Percentiles rank a stretch among this genome's conserved stretches.
Evolutionary conservation across 352 stramenopile species (phyloP).

Genomic region (Plasmopara viticola): DNA sequence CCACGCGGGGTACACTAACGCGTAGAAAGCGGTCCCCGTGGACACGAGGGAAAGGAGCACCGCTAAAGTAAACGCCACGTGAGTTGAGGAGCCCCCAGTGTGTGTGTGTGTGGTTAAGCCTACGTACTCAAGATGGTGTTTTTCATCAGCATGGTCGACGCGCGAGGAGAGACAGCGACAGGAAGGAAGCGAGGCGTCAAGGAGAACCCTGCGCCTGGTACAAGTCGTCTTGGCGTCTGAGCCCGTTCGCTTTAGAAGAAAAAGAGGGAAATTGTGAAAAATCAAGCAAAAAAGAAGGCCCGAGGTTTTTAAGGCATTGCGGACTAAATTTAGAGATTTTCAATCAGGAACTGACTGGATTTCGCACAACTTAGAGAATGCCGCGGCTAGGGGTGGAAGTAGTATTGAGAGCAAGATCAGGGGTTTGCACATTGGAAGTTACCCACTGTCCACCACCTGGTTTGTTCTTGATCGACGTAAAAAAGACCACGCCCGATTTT

Average conservation of each 20-base stretch:
- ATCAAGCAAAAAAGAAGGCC: too few relatives aligned
- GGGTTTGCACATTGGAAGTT: too few relatives aligned
- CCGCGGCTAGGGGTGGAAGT: slow-evolving; percentile 12
- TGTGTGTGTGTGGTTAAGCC: neutral
- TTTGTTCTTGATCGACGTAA: too few relatives aligned
- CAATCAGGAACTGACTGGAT: slow-evolving; percentile 27
- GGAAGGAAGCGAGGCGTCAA: neutral
- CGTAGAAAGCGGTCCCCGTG: slow-evolving; percentile 70
- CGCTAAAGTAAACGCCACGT: slow-evolving; percentile 28
- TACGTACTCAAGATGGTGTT: slow-evolving; percentile 71
- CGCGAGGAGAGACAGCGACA: neutral
- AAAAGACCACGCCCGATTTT: too few relatives aligned
- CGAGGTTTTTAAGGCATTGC: too few relatives aligned
- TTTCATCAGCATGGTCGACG: slow-evolving; percentile 45
- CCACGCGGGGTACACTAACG: slow-evolving; percentile 75
- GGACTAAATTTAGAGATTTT: slow-evolving; percentile 16
- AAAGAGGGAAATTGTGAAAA: slow-evolving; percentile 12
- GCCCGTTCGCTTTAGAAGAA: slow-evolving; percentile 3
- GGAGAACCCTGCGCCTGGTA: slow-evolving; percentile 4
- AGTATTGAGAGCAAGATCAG: neutral
- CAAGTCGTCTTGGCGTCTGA: neutral
- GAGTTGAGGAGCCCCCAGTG: neutral
- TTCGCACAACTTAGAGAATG: too few relatives aligned
- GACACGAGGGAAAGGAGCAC: slow-evolving; percentile 74
- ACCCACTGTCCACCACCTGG: too few relatives aligned